Conservation (phyloP, 2,329 filamentous ascomycete genomes). For the Botryosphaeria agaves region DNA sequence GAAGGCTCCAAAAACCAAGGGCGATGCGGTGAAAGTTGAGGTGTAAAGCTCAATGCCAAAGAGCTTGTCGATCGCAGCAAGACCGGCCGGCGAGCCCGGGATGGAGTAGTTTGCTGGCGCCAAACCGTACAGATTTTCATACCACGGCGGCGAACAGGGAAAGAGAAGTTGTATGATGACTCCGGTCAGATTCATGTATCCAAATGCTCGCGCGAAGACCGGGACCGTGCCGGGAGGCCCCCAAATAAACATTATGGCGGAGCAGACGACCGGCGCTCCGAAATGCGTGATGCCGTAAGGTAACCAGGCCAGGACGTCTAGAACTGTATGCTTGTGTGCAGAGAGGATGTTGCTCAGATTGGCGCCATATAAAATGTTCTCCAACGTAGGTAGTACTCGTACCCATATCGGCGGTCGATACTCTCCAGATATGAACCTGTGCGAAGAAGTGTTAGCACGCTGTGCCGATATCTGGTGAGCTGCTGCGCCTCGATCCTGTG, state of each 20-base stretch:
- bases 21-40: conserved; percentile 75
- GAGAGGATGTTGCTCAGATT: conserved; percentile 94
- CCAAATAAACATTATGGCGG: conserved; percentile 69
- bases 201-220: conserved; percentile 72
- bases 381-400: conserved; percentile 78
- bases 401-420: conserved; percentile 92
- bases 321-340: conserved; percentile 64
- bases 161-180: conserved; percentile 81
- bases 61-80: conserved; percentile 77
- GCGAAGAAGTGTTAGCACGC: neutral
- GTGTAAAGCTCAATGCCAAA: conserved; percentile 88
- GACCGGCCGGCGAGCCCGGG: conserved; percentile 71
- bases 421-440: conserved; percentile 72
- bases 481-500: neutral
- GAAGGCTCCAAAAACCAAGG: conserved; percentile 88
- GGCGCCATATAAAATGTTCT: conserved; percentile 91
- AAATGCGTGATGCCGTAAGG: conserved; percentile 89
- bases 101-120: conserved; percentile 88
- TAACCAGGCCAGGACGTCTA: conserved; percentile 83
- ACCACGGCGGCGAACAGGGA: conserved; percentile 92
- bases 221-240: conserved; percentile 71
- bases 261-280: conserved; percentile 65
- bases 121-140: conserved; percentile 82
- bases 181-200: conserved; percentile 79
- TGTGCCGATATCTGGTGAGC: neutral